Base-by-base conservation (phyloP, 805 yeast species). In the Nakazawaea anatomiae region DNA sequence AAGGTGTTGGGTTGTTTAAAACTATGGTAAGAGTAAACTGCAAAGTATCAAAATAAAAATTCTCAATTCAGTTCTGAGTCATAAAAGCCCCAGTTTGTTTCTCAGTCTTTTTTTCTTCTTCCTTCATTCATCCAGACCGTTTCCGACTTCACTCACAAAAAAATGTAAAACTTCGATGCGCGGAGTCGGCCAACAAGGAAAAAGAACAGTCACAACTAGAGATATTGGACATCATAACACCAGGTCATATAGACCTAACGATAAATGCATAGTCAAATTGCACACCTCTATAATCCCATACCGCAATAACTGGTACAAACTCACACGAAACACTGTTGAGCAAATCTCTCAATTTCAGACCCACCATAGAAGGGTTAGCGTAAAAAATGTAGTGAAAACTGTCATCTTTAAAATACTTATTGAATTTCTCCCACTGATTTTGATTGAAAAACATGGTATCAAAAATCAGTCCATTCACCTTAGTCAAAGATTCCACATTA, bases 221-320 rank as follows among this genome's bases (percentile, higher is more conserved):
- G 1, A 18, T 40, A 7, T 40, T 40, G 8, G 4, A 45, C 42
- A 36, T 29, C 42, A 39, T 31, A 4, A 25, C 38, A 30, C 44
- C 43, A 45, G 35, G 35, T 32, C 35, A 32, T 11, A 32, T 11
- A n/a, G 25, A 18, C 45, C 66, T 59, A 6, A 55, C 47, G 11
- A 66, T 57, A 10, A 66, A 39, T 14, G 64, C 69, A 45, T 46
- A 55, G 7, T 53, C 58, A 28, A 44, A 58, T 14, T 38, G 11
- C 25, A 53, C 54, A n/a, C 68, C 64, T 18, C 40, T 42, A 42
- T 50, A 51, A 45, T 64, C 56, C 68, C 69, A 67, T 1, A 64
- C 55, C 8, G 52, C 51, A 3, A 32, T 4, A 3, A 64, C 68
- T 4, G 70, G 71, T 11, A 64, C 45, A 40, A 50, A 63, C 31